Conservation (phyloP, 306 rosid genomes). For the Quercus ilex region DNA sequence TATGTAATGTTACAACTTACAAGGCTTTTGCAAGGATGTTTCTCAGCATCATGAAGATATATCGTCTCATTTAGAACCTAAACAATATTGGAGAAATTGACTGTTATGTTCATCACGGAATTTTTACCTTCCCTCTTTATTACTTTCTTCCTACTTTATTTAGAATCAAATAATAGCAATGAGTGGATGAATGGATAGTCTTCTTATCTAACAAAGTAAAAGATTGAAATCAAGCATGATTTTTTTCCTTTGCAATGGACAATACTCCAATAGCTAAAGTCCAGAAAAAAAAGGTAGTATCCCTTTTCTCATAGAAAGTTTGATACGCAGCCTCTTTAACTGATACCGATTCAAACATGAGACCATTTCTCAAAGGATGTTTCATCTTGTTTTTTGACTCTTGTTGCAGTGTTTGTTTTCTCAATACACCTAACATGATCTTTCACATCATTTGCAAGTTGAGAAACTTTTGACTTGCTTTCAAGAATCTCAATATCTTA, state of each 20-base stretch:
- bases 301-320: not conserved
- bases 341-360: not conserved
- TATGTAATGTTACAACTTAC: too few relatives aligned
- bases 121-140: not conserved
- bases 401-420: not conserved
- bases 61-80: not conserved
- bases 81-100: constrained; percentile 23
- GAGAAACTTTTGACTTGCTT: not conserved
- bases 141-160: constrained; percentile 1
- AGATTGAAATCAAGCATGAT: not conserved
- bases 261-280: not conserved
- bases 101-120: constrained; percentile 23
- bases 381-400: not conserved
- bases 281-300: not conserved
- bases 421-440: not conserved
- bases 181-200: constrained; percentile 5
- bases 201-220: not conserved
- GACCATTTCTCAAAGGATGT: not conserved
- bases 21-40: not conserved
- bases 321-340: not conserved
- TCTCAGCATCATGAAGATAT: not conserved
- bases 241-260: not conserved
- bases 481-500: not conserved
- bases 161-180: not conserved
- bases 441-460: not conserved